Percentiles rank a stretch among this genome's conserved stretches.
phyloP scores from a whole-genome alignment of 345 rosid genomes.

The Ceriops decandra region DNA sequence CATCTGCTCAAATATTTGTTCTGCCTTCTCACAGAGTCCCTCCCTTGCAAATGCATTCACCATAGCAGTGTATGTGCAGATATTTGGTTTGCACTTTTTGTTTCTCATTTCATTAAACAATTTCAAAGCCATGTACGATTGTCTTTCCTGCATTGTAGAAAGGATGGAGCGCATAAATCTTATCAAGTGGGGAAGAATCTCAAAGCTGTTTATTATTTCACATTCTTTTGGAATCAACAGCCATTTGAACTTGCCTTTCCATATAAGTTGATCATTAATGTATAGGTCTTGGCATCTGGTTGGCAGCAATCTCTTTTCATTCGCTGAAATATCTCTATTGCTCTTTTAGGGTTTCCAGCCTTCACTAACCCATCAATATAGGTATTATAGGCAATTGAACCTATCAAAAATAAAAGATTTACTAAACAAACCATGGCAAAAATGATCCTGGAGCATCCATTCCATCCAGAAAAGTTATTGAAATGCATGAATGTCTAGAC shows the following conservation, averaged over 20 bases:
- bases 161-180: not conserved
- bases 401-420: conserved; percentile 23
- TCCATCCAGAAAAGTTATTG: too few relatives aligned
- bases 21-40: conserved; percentile 93
- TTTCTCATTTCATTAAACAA: conserved; percentile 79
- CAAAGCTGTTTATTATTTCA: not conserved
- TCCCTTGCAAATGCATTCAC: conserved; percentile 94
- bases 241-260: conserved; percentile 57
- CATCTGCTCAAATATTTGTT: conserved; percentile 87
- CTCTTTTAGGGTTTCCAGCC: conserved; percentile 59
- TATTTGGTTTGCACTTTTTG: conserved; percentile 73
- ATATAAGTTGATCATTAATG: conserved; percentile 76
- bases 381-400: conserved; percentile 73
- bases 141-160: conserved; percentile 52
- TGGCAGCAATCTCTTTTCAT: conserved; percentile 71
- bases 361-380: conserved; percentile 78
- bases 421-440: not conserved
- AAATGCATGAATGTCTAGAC: too few relatives aligned
- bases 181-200: not conserved
- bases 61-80: conserved; percentile 79
- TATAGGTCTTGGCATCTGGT: conserved; percentile 74
- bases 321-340: conserved; percentile 58
- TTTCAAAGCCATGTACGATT: conserved; percentile 74
- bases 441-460: too few relatives aligned
- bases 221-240: not conserved